These are phyloP conservation scores for Collybia mongolica DNA, from an alignment of 768 basidiomycete genomes.

Conservation along the genomic window DNA sequence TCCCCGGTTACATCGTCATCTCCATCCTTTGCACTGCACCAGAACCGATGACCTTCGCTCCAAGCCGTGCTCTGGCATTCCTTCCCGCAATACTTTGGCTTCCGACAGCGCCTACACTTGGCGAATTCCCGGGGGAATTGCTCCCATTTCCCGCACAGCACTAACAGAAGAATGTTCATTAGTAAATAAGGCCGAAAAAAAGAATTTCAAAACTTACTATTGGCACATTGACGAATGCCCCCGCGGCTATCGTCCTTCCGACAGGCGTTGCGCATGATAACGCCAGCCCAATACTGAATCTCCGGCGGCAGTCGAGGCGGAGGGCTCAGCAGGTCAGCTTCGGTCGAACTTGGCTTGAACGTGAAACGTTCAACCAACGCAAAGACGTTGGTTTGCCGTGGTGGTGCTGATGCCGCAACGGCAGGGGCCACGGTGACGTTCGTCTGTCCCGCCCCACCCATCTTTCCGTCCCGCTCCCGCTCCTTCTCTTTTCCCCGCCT, in stretches of 20 bases:
- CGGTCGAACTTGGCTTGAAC: constrained; percentile 84
- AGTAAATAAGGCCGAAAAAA: constrained; percentile 4
- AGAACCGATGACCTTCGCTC: constrained; percentile 95
- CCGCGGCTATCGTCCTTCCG: constrained; percentile 92
- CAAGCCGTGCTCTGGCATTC: constrained; percentile 96
- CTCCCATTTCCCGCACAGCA: constrained; percentile 97
- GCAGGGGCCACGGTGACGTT: constrained; percentile 24
- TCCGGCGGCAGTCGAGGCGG: constrained; percentile 78
- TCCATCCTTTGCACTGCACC: constrained; percentile 72
- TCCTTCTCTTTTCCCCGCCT: constrained; percentile 1
- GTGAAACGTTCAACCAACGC: constrained; percentile 96
- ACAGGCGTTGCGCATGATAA: constrained; percentile 99
- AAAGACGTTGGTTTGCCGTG: constrained; percentile 86
- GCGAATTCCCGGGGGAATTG: constrained; percentile 91
- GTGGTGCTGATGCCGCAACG: constrained; percentile 13
- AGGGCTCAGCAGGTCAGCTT: constrained; percentile 67
- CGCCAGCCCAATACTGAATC: constrained; percentile 98
- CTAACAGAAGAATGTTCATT: constrained; percentile 28
- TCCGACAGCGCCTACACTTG: constrained; percentile 92
- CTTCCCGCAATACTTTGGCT: constrained; percentile 98
- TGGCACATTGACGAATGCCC: constrained; percentile 96
- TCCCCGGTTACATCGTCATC: constrained; percentile 36
- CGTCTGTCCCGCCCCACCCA: not conserved
- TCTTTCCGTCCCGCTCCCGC: constrained; percentile 2
- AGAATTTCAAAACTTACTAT: constrained; percentile 55